A percentile compares a stretch with the other conserved stretches of the same genome.
These are phyloP conservation scores for Lactifluus volemus DNA, from an alignment of 768 basidiomycete species.

Conservation along the genomic window DNA sequence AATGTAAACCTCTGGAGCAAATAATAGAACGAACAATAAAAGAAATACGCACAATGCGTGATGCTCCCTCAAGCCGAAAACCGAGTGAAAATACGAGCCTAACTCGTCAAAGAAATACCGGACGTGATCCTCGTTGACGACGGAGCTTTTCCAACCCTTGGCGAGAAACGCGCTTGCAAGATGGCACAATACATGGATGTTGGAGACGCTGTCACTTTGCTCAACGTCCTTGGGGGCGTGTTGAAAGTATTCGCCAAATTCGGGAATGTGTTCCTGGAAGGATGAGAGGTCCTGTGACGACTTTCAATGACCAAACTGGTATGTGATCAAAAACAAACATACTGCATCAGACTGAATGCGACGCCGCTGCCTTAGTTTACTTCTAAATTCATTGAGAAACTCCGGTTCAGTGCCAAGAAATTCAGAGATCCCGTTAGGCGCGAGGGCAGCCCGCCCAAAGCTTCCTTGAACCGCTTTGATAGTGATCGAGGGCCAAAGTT, in stretches of 20 bases:
- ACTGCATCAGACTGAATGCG: not conserved
- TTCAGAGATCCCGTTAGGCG: not conserved
- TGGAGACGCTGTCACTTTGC: not conserved
- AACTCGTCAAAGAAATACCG: not conserved
- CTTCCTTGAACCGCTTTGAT: not conserved
- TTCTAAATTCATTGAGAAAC: not conserved
- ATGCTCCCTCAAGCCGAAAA: not conserved
- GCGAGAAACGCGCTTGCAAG: not conserved
- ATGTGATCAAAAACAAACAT: not conserved
- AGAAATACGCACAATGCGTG: too few relatives aligned
- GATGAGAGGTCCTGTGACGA: not conserved
- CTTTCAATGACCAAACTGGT: not conserved
- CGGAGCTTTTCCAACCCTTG: not conserved
- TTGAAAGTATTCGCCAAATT: not conserved
- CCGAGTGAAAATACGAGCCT: not conserved
- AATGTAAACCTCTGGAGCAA: not conserved
- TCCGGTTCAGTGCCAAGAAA: not conserved
- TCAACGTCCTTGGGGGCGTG: not conserved
- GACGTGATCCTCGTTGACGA: not conserved
- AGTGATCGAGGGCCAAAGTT: not conserved
- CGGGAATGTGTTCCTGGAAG: not conserved
- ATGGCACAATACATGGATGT: not conserved
- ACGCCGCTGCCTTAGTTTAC: not conserved
- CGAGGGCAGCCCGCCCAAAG: not conserved
- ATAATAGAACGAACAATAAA: too few relatives aligned